A percentile compares a stretch with the other conserved stretches of the same genome.
Conservation (phyloP, 805 yeast species). For the Candida arabinofermentans region DNA sequence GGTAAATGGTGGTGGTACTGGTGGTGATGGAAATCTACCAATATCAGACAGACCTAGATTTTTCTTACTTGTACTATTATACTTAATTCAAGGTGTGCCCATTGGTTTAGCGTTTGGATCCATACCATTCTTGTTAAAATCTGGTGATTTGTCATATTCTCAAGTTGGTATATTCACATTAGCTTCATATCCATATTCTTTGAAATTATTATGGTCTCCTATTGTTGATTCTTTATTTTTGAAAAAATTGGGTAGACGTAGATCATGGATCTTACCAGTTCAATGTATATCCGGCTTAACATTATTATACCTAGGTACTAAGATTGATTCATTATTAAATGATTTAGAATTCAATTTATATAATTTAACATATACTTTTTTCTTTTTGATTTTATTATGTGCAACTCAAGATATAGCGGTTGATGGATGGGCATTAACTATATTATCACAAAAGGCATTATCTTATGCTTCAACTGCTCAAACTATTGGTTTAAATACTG, state of each 20-base stretch:
- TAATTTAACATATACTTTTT: conserved; percentile 65
- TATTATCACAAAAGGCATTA: conserved; percentile 70
- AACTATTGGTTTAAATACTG: conserved; percentile 90
- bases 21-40: conserved; percentile 21
- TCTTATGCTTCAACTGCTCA: conserved; percentile 97
- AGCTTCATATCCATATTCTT: conserved; percentile 92
- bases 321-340: conserved; percentile 44
- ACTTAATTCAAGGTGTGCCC: conserved; percentile 92
- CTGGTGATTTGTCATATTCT: conserved; percentile 70
- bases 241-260: conserved; percentile 68
- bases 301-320: conserved; percentile 59
- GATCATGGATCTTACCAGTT: conserved; percentile 93
- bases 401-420: conserved; percentile 99
- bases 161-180: conserved; percentile 88
- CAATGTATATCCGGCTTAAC: conserved; percentile 76
- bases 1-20: not conserved
- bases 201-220: conserved; percentile 93
- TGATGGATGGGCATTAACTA: conserved; percentile 97
- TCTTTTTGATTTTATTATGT: conserved; percentile 76
- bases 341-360: conserved; percentile 45
- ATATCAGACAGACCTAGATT: conserved; percentile 68
- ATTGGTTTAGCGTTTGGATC: conserved; percentile 95
- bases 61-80: conserved; percentile 63
- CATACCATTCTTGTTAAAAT: conserved; percentile 82
- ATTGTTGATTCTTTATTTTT: conserved; percentile 84